phyloP scores from a whole-genome alignment of 345 rosid genomes.

The Punica granatum region DNA sequence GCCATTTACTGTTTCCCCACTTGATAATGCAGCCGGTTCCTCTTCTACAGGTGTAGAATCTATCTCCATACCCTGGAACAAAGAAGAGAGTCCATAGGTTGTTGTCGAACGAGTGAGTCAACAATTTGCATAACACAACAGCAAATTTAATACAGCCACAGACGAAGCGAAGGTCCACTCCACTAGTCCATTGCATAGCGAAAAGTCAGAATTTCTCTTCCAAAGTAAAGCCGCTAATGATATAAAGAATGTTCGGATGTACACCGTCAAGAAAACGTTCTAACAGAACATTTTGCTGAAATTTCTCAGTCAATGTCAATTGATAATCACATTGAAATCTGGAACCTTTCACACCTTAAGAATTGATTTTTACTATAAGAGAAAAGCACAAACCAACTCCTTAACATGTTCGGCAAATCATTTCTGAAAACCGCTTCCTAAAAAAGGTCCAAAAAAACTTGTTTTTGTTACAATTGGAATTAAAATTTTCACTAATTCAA shows the following conservation, averaged over 20 bases:
- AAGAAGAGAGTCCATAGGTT: background rate
- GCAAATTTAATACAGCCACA: background rate
- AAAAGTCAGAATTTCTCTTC: background rate
- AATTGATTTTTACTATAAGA: too few species aligned
- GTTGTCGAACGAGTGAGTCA: background rate
- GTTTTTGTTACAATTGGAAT: too few species aligned
- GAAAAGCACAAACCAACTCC: background rate
- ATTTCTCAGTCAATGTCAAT: background rate
- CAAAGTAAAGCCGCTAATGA: background rate
- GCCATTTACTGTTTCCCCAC: background rate
- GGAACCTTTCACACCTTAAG: too few species aligned
- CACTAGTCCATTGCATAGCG: background rate
- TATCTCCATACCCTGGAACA: constrained; percentile 3
- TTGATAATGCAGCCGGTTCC: background rate
- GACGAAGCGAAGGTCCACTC: background rate
- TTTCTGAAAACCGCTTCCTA: too few species aligned
- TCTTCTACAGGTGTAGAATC: constrained; percentile 2
- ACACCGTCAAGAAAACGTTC: background rate
- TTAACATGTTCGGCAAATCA: background rate
- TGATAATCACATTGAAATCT: too few species aligned
- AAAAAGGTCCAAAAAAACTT: too few species aligned
- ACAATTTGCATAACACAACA: background rate
- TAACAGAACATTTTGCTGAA: background rate
- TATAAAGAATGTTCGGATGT: background rate
- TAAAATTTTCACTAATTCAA: too few species aligned